These are phyloP conservation scores for Cadophora sp. DNA, from an alignment of 2,329 filamentous ascomycete species.

Conservation along the genomic window DNA sequence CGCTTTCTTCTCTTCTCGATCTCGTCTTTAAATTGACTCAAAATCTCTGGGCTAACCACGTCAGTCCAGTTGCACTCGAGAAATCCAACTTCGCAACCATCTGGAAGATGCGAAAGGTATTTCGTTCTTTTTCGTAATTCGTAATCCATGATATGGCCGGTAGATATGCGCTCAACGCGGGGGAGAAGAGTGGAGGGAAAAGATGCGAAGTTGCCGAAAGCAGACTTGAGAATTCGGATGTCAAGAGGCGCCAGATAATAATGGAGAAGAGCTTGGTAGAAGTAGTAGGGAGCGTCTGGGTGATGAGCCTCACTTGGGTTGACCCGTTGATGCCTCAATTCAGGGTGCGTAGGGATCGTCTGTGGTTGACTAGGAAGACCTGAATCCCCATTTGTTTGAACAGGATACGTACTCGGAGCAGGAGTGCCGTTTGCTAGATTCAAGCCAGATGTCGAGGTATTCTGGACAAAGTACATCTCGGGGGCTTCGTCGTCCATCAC, in stretches of 20 bases:
- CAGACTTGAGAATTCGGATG: slow-evolving; percentile 74
- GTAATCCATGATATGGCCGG: slow-evolving; percentile 74
- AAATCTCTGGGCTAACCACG: slow-evolving; percentile 65
- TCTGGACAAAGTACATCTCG: slow-evolving; percentile 58
- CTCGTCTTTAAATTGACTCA: slow-evolving; percentile 67
- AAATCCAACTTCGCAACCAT: slow-evolving; percentile 75
- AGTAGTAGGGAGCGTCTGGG: slow-evolving; percentile 62
- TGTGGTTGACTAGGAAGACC: neutral
- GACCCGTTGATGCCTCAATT: slow-evolving; percentile 23
- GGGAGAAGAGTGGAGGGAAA: slow-evolving; percentile 76
- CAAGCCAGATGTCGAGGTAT: slow-evolving; percentile 53
- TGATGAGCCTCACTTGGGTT: slow-evolving; percentile 36
- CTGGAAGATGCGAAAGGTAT: slow-evolving; percentile 73
- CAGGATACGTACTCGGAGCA: slow-evolving; percentile 27
- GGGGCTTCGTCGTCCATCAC: slow-evolving; percentile 53
- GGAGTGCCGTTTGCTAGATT: slow-evolving; percentile 41
- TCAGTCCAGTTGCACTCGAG: slow-evolving; percentile 80
- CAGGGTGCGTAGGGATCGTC: slow-evolving; percentile 14
- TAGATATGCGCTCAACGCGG: slow-evolving; percentile 74
- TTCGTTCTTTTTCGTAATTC: slow-evolving; percentile 73
- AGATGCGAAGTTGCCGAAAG: slow-evolving; percentile 70
- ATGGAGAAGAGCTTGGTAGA: slow-evolving; percentile 75
- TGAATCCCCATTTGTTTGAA: slow-evolving; percentile 6
- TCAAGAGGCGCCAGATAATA: slow-evolving; percentile 77
- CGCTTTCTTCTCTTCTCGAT: slow-evolving; percentile 68